phyloP scores from a whole-genome alignment of 2,329 filamentous ascomycete species.

The Tolypocladium tundrense region DNA sequence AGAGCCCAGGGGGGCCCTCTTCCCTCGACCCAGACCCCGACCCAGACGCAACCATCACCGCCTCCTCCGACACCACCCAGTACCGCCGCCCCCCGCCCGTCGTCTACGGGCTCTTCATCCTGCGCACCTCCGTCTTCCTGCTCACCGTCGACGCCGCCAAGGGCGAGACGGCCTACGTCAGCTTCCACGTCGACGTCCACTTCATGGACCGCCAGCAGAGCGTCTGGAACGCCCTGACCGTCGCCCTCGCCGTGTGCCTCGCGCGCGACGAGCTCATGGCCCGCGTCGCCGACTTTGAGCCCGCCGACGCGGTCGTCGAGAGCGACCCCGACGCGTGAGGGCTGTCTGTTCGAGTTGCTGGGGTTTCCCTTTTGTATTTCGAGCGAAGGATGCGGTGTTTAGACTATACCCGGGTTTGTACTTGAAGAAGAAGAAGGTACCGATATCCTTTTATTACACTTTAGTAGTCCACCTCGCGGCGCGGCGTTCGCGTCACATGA shows the following conservation, averaged over 20 bases:
- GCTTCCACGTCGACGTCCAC: conserved; percentile 30
- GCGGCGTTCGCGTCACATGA: not conserved
- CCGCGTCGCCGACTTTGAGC: conserved; percentile 24
- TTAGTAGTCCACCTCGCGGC: not conserved
- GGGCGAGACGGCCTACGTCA: conserved; percentile 24
- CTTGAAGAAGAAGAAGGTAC: not conserved
- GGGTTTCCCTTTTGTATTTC: not conserved
- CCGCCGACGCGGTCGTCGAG: conserved; percentile 15
- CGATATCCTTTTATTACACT: not conserved
- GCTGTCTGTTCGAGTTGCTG: not conserved
- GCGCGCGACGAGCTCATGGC: conserved; percentile 28
- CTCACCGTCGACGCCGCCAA: conserved; percentile 28
- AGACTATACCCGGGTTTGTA: not conserved
- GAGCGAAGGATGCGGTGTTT: too few relatives aligned
- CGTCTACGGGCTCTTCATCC: conserved; percentile 32
- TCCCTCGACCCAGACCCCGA: not conserved
- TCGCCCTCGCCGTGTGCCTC: conserved; percentile 28
- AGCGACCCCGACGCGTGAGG: conserved; percentile 28
- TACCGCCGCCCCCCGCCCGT: conserved; percentile 26
- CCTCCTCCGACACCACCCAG: not conserved
- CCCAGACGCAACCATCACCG: conserved; percentile 3
- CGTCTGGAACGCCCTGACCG: conserved; percentile 34
- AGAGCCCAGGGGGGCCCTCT: not conserved
- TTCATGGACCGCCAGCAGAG: conserved; percentile 28
- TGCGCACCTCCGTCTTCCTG: conserved; percentile 27